A percentile compares a stretch with the other conserved stretches of the same genome.
Conservation (phyloP, 2,329 filamentous ascomycete species). For the Amylocarpus encephaloides region DNA sequence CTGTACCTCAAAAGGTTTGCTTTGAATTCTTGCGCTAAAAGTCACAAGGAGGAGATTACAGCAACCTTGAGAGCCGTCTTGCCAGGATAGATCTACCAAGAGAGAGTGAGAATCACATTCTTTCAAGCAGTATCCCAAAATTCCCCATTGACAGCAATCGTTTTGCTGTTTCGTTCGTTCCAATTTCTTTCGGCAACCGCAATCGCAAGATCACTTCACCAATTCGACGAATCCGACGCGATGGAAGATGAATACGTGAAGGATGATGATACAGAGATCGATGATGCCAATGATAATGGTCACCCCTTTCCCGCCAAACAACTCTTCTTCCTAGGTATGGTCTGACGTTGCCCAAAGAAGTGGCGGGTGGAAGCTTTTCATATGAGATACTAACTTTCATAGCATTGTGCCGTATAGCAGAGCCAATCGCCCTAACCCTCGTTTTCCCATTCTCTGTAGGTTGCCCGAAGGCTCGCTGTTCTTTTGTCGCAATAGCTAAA, state of each 20-base stretch:
- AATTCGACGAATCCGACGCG: too few species aligned
- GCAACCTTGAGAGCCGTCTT: too few species aligned
- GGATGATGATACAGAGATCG: neutral
- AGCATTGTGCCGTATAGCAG: constrained; percentile 4
- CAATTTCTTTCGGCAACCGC: neutral
- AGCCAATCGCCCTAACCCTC: neutral
- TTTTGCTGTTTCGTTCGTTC: too few species aligned
- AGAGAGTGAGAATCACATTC: too few species aligned
- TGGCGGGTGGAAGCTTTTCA: neutral
- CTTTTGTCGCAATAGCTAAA: neutral
- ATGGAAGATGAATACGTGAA: neutral
- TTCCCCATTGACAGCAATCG: too few species aligned
- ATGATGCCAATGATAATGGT: neutral
- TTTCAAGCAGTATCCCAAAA: too few species aligned
- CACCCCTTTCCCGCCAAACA: neutral
- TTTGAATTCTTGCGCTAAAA: too few species aligned
- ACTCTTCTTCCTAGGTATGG: constrained; percentile 2
- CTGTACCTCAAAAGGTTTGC: too few species aligned
- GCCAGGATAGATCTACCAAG: too few species aligned
- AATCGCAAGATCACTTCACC: neutral
- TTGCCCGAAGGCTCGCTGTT: neutral
- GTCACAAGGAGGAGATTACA: too few species aligned
- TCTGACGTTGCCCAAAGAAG: neutral
- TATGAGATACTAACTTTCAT: neutral
- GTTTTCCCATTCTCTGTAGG: constrained; percentile 1